Evolutionary conservation across 371 early-diverging fungal species (phyloP), one percentile per base, ranked within the genome.

Genomic region (Syncephalastrum contaminatum): DNA sequence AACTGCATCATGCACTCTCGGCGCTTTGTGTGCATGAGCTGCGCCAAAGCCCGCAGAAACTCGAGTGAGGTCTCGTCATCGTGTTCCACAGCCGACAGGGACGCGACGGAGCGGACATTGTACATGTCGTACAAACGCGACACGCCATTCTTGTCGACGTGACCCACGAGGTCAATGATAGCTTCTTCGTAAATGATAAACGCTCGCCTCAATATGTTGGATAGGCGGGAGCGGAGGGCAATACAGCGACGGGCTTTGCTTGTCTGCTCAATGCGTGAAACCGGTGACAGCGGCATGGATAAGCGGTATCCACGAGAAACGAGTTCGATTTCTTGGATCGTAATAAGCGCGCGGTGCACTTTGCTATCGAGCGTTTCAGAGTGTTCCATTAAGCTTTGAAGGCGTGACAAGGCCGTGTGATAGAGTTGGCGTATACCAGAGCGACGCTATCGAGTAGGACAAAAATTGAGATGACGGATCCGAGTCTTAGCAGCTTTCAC

Each of bases 321-420:
- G 0, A 88, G 73, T 53, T 88, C 88, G 36, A 88, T 84, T 56
- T 88, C 88, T 60, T 86, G 87, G 25, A 88, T 82, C 13, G 82
- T 81, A 53, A 81, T 82, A 14, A 88, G 63, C 15, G 83, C 75
- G 16, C 80, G 74, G 44, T 83, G 81, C n/a, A 85, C 67, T 57
- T 81, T 81, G 39, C 71, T 71, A 51, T 88, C 87, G 14, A 85
- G 66, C 1, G 60, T 42, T 50, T 82, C 81, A 25, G 79, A 81
- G 7, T 81, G 71, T 16, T 76, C 76, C 19, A 80, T 76, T 18
- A 87, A 66, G 8, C 63, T 39, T 46, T 81, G 80, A 4, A 87
- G 44, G 10, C 60, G 64, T 43, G 68, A 63, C 24, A 86, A 68
- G 22, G 84, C 80, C 20, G 66, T 69, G 19, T 72, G 66, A 54